Conservation (phyloP, 106 monocot genomes). For the Dendrobium huoshanense region DNA sequence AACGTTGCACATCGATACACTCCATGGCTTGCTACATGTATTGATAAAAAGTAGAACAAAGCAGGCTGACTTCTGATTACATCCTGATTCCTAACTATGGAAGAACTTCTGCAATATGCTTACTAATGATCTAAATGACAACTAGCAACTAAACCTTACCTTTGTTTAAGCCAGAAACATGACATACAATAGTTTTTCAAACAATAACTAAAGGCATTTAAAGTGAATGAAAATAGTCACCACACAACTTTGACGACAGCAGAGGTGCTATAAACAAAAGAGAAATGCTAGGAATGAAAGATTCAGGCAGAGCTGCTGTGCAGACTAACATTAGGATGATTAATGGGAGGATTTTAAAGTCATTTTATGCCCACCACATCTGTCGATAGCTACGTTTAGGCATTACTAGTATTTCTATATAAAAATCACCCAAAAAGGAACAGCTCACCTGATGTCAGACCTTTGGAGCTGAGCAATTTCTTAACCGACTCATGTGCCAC, state of each 20-base stretch:
- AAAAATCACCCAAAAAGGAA: background rate
- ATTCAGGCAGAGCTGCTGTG: background rate
- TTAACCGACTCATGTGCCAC: conserved; percentile 40
- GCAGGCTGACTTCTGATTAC: too few relatives aligned
- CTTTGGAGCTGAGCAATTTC: conserved; percentile 28
- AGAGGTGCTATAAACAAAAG: background rate
- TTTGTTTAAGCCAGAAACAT: too few relatives aligned
- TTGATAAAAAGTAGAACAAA: too few relatives aligned
- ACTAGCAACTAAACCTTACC: too few relatives aligned
- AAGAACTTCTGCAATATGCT: too few relatives aligned
- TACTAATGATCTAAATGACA: too few relatives aligned
- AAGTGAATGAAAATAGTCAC: background rate
- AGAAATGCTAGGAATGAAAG: background rate
- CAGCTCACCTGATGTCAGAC: conserved; percentile 35
- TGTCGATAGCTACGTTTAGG: background rate
- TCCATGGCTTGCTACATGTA: too few relatives aligned
- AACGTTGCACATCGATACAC: too few relatives aligned
- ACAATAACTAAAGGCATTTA: background rate
- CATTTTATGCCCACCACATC: background rate
- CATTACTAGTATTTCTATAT: background rate
- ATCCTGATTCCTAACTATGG: too few relatives aligned
- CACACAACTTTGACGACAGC: background rate
- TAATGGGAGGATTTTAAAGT: background rate
- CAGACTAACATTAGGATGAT: background rate
- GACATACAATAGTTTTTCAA: background rate